Percentiles rank a stretch among this genome's conserved stretches.
Evolutionary conservation across 2,329 filamentous ascomycete genomes (phyloP).

Genomic region (Calonectria hawksworthii): DNA sequence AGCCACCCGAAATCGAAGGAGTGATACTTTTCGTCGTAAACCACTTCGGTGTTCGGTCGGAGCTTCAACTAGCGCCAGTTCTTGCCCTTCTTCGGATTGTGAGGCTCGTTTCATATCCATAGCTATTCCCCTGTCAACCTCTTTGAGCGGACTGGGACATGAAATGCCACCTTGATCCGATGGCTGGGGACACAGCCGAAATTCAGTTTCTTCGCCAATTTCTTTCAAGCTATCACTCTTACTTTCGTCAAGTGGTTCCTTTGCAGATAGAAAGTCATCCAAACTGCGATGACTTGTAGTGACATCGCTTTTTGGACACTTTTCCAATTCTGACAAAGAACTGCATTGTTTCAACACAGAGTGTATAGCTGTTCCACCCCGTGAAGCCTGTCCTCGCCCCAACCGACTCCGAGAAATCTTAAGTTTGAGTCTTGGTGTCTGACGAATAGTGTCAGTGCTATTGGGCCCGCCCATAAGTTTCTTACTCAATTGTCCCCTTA

Average conservation of each 20-base stretch:
- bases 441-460: constrained; percentile 27
- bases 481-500: constrained; percentile 19
- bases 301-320: constrained; percentile 33
- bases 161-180: constrained; percentile 54
- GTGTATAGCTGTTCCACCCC: constrained; percentile 32
- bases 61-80: not conserved
- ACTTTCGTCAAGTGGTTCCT: constrained; percentile 20
- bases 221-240: constrained; percentile 17
- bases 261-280: constrained; percentile 26
- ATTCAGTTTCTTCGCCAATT: constrained; percentile 27
- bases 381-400: constrained; percentile 29
- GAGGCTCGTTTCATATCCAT: constrained; percentile 17
- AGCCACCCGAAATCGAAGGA: constrained; percentile 45
- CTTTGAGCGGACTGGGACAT: constrained; percentile 45
- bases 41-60: constrained; percentile 25
- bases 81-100: constrained; percentile 19
- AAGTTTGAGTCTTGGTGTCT: constrained; percentile 50
- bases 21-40: constrained; percentile 48
- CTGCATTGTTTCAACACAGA: constrained; percentile 50
- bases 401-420: constrained; percentile 51
- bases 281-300: constrained; percentile 28
- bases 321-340: constrained; percentile 48
- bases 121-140: constrained; percentile 23
- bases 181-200: constrained; percentile 35
- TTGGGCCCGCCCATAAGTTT: not conserved